phyloP scores from a whole-genome alignment of 305 asterid species.

The Fraxinus floribunda region DNA sequence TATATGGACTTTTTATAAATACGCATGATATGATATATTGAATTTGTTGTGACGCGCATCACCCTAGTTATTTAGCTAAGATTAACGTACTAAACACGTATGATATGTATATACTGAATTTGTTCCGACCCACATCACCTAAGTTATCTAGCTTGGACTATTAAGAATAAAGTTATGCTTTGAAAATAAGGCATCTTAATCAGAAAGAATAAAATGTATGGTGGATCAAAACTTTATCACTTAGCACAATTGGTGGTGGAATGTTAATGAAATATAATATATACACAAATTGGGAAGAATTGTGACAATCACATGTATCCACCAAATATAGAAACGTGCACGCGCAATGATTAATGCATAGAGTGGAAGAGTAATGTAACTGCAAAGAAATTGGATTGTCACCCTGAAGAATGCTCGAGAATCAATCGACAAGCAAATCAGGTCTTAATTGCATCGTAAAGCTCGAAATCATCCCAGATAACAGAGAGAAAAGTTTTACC shows the following conservation, averaged over 20 bases:
- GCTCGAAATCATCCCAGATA: not conserved
- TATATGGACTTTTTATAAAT: not conserved
- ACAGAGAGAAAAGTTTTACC: not conserved
- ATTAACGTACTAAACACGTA: not conserved
- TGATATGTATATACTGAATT: not conserved
- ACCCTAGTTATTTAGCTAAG: not conserved
- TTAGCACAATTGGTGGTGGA: not conserved
- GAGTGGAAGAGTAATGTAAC: conserved; percentile 36
- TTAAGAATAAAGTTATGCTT: not conserved
- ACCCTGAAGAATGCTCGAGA: conserved; percentile 17
- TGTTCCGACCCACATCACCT: not conserved
- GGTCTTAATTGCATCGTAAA: not conserved
- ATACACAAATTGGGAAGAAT: not conserved
- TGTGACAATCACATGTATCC: not conserved
- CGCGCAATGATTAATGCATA: conserved; percentile 19
- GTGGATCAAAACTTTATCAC: not conserved
- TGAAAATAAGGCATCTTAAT: not conserved
- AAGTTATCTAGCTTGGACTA: not conserved
- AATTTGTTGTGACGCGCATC: not conserved
- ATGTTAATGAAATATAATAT: not conserved
- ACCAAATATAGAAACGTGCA: not conserved
- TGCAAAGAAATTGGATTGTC: conserved; percentile 34
- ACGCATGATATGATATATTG: not conserved
- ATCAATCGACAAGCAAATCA: not conserved
- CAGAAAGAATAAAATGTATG: not conserved